These are phyloP conservation scores for Suhomyces sp. DNA, from an alignment of 805 yeast genomes.

Conservation along the genomic window DNA sequence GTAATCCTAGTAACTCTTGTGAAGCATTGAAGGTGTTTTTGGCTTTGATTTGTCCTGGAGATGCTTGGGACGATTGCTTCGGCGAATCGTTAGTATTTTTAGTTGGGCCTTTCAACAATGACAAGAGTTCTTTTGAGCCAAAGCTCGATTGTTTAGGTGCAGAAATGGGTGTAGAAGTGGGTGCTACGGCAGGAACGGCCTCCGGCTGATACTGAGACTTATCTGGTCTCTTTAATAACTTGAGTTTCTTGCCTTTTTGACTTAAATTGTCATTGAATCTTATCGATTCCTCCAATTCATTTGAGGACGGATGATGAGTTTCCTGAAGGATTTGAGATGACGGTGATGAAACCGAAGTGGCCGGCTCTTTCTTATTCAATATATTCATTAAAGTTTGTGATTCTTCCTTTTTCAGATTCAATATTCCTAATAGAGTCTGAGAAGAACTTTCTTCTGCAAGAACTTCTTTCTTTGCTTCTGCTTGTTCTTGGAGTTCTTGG, in stretches of 20 bases:
- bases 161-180: background rate
- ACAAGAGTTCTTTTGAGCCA: conserved; percentile 3
- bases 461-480: too few relatives aligned
- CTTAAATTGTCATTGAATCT: conserved; percentile 9
- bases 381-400: conserved; percentile 7
- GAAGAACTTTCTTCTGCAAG: conserved; percentile 1
- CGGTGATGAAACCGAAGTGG: background rate
- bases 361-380: conserved; percentile 5
- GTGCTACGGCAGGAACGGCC: too few relatives aligned
- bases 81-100: background rate
- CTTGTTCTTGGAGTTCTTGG: background rate
- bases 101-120: conserved; percentile 6
- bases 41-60: background rate
- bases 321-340: background rate
- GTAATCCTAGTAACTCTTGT: conserved; percentile 14
- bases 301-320: conserved; percentile 19
- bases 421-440: background rate
- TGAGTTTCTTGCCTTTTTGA: conserved; percentile 23
- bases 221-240: conserved; percentile 25
- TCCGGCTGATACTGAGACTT: background rate
- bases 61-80: background rate
- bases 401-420: background rate
- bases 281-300: conserved; percentile 23
- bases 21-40: conserved; percentile 1
- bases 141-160: background rate